phyloP scores from a whole-genome alignment of 306 rosid genomes.

The Medicago ruthenica region DNA sequence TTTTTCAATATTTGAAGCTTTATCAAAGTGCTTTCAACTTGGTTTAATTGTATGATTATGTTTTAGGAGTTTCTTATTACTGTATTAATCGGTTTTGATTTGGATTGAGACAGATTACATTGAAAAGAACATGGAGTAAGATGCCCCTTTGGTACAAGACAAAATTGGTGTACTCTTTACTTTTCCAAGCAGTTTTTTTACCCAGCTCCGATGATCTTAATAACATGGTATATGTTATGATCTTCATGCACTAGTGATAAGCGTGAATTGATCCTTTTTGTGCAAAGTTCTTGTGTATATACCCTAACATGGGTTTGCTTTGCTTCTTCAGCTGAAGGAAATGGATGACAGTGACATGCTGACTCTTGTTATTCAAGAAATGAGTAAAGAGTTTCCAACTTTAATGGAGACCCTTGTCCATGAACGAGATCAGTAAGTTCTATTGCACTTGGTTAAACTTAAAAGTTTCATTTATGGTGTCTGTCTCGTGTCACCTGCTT shows the following conservation, averaged over 20 bases:
- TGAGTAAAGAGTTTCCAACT: slow-evolving; percentile 92
- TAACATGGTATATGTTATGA: slow-evolving; percentile 66
- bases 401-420: slow-evolving; percentile 93
- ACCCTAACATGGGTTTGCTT: slow-evolving; percentile 43
- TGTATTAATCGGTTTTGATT: slow-evolving; percentile 35
- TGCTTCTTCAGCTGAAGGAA: slow-evolving; percentile 73
- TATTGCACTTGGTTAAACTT: slow-evolving; percentile 35
- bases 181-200: slow-evolving; percentile 82
- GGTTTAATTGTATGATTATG: slow-evolving; percentile 11
- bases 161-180: slow-evolving; percentile 67
- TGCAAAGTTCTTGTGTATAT: slow-evolving; percentile 31
- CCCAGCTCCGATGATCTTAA: slow-evolving; percentile 81
- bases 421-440: slow-evolving; percentile 89
- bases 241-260: slow-evolving; percentile 33
- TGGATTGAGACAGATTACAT: slow-evolving; percentile 70
- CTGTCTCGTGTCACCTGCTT: slow-evolving; percentile 26
- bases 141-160: slow-evolving; percentile 95
- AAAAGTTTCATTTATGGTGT: slow-evolving; percentile 31
- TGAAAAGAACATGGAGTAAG: slow-evolving; percentile 88
- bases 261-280: slow-evolving; percentile 9
- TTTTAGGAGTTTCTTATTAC: slow-evolving; percentile 28
- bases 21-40: slow-evolving; percentile 22
- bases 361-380: slow-evolving; percentile 88
- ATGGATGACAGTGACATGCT: slow-evolving; percentile 91
- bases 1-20: slow-evolving; percentile 28